phyloP scores from a whole-genome alignment of 108 stramenopile species.

The Discostella pseudostelligera region DNA sequence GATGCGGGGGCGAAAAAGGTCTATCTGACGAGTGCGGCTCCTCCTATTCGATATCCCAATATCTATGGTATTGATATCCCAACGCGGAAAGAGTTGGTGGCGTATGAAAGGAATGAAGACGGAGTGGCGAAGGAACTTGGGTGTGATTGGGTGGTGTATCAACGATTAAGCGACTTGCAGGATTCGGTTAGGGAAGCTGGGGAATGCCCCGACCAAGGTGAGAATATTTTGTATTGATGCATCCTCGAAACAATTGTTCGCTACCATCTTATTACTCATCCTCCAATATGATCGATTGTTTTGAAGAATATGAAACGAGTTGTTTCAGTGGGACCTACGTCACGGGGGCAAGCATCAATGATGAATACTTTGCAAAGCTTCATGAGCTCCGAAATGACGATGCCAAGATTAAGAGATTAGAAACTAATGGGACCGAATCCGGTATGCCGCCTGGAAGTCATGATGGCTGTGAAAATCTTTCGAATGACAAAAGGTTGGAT shows the following conservation, averaged over 20 bases:
- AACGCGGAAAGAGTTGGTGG: constrained; percentile 92
- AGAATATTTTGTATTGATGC: not conserved
- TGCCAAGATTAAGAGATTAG: constrained; percentile 52
- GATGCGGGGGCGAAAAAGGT: constrained; percentile 98
- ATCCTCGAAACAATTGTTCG: not conserved
- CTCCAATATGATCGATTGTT: not conserved
- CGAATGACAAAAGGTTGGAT: constrained; percentile 60
- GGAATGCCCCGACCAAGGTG: constrained; percentile 25
- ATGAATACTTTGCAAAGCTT: constrained; percentile 77
- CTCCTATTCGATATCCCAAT: constrained; percentile 98
- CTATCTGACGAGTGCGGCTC: constrained; percentile 92
- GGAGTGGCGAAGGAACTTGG: constrained; percentile 88
- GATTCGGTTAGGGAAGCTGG: constrained; percentile 59
- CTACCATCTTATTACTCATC: not conserved
- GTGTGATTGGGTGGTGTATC: constrained; percentile 90
- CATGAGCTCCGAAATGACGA: constrained; percentile 75
- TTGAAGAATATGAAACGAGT: constrained; percentile 85
- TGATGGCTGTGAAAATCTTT: constrained; percentile 75
- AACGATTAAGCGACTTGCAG: constrained; percentile 55
- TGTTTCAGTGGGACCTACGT: constrained; percentile 96
- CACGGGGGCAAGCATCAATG: constrained; percentile 80
- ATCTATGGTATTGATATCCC: constrained; percentile 99
- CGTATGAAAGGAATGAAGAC: constrained; percentile 84
- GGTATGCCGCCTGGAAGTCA: constrained; percentile 56
- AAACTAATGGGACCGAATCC: constrained; percentile 6